phyloP scores from a whole-genome alignment of 805 yeast genomes.

The Pichia thaimueangensis region DNA sequence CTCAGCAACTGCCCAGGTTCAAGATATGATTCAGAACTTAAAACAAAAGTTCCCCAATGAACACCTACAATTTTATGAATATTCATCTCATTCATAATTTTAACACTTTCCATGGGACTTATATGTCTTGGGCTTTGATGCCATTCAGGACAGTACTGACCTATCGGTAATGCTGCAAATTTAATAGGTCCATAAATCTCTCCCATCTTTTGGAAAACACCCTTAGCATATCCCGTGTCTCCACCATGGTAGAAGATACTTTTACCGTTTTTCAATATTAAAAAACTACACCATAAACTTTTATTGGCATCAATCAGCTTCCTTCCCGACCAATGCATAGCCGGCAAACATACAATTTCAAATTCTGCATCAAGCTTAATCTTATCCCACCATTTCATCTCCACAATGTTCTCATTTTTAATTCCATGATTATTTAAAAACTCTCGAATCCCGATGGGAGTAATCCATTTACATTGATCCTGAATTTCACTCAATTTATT shows the following conservation, averaged over 20 bases:
- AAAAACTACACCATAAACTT: conserved; percentile 85
- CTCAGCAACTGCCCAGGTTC: conserved; percentile 70
- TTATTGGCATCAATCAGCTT: conserved; percentile 71
- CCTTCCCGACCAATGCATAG: conserved; percentile 97
- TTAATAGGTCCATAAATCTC: conserved; percentile 55
- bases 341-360: conserved; percentile 84
- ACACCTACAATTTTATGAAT: conserved; percentile 72
- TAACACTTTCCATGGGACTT: conserved; percentile 69
- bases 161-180: conserved; percentile 81
- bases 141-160: conserved; percentile 94
- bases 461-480: conserved; percentile 70
- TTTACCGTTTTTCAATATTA: conserved; percentile 57
- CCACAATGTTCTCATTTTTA: conserved; percentile 44
- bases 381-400: conserved; percentile 92
- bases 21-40: conserved; percentile 79
- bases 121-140: conserved; percentile 88
- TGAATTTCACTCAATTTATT: conserved; percentile 36
- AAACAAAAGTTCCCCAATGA: conserved; percentile 93
- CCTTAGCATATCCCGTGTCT: conserved; percentile 85
- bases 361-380: conserved; percentile 42
- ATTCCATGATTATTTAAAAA: conserved; percentile 56
- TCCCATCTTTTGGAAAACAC: conserved; percentile 62
- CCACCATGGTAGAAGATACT: conserved; percentile 89
- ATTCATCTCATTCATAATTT: conserved; percentile 56
- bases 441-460: conserved; percentile 70